Percentiles rank a stretch among this genome's conserved stretches.
Evolutionary conservation across 352 stramenopile species (phyloP).

Genomic region (Phytophthora pistaciae): DNA sequence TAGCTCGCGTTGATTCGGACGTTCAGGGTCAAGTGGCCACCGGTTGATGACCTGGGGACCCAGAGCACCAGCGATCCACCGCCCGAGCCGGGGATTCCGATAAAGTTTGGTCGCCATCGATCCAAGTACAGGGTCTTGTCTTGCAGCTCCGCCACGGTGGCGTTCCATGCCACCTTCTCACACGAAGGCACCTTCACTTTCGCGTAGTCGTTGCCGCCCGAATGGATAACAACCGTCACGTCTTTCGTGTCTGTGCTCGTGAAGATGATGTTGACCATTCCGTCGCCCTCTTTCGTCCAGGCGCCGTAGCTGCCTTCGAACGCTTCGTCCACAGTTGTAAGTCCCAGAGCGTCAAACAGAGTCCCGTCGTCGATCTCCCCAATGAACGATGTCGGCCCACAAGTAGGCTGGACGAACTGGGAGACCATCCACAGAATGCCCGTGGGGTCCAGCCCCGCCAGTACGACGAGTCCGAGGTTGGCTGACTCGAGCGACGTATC

Average conservation of each 20-base stretch:
- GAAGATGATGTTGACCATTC: conserved; percentile 44
- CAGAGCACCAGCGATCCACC: conserved; percentile 53
- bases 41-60: conserved; percentile 37
- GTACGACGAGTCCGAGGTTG: conserved; percentile 50
- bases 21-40: conserved; percentile 43
- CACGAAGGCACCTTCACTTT: conserved; percentile 44
- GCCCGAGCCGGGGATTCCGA: conserved; percentile 34
- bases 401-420: conserved; percentile 72
- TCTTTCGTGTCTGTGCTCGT: conserved; percentile 35
- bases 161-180: conserved; percentile 43
- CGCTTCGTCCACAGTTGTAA: conserved; percentile 43
- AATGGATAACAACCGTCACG: conserved; percentile 37
- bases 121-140: conserved; percentile 68
- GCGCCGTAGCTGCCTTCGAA: conserved; percentile 48
- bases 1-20: conserved; percentile 51
- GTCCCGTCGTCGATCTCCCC: conserved; percentile 58
- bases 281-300: conserved; percentile 49
- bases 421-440: conserved; percentile 51
- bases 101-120: conserved; percentile 54
- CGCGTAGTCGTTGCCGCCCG: conserved; percentile 38
- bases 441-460: conserved; percentile 57
- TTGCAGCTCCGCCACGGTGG: conserved; percentile 40
- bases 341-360: conserved; percentile 31
- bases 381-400: conserved; percentile 54
- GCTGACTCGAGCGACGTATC: conserved; percentile 49